Base-by-base conservation (phyloP, 2,329 filamentous ascomycete genomes). In the Exophiala dermatitidis region DNA sequence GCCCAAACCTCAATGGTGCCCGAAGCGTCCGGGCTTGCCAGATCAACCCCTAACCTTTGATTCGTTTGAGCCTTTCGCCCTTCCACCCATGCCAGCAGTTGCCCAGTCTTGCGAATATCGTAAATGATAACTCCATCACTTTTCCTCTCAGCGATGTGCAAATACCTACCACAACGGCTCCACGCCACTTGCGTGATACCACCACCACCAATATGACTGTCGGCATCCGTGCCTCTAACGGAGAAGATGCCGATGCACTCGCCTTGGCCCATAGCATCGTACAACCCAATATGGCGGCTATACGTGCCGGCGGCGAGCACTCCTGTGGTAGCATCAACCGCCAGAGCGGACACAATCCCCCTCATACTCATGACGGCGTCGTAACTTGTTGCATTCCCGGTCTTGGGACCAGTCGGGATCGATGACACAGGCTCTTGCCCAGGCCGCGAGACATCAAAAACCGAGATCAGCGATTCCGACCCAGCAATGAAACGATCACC, bases 251-350 rank as follows among this genome's bases (percentile, higher is more conserved):
- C 76, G 6, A 79, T 65, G 32, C 72, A 72, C 29, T 75, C 69
- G 2, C 78, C 78, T 26, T 67, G 64, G 2, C 77, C 74, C 55
- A 73, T 70, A 2, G 70, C 65, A 38, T 72, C 77, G 61, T 81
- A 84, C 5, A 85, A 63, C 2, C 74, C 80, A 7, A 85, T 62
- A 19, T 76, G 68, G n/a, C 80, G 71, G 2, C 75, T 75, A 38
- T 77, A 77, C 0, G 80, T 79, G 3, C 81, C 82, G 0, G 78
- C 78, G 12, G 81, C 81, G 4, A 81, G 67, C 0, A 82, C 64
- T 30, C 75, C 71, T 8, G 62, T 65, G 3, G 62, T 61, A 2
- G 68, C 63, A 42, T 72, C 73, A 41, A 79, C 65, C 1, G 69
- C 68, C 56, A 85, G 63, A 0, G 78, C 72, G 5, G 75, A 77